These are phyloP conservation scores for Bonia amplexicaulis DNA, from an alignment of 176 grass and related monocot genomes.

Conservation along the genomic window DNA sequence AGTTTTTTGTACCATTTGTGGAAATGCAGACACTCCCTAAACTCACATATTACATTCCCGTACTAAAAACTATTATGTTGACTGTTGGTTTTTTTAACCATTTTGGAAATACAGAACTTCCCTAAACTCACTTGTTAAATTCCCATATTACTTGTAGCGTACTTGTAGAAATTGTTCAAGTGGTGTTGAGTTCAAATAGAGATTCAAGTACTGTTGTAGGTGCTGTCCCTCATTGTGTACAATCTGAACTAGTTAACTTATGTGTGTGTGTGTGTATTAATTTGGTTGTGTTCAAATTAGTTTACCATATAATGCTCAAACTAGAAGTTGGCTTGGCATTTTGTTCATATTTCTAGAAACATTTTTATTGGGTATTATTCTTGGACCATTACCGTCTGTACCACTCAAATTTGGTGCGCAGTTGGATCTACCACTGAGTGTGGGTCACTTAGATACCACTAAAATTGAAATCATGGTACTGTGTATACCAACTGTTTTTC, in stretches of 20 bases:
- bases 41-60: not conserved
- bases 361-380: not conserved
- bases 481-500: not conserved
- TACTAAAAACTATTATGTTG: conserved; percentile 15
- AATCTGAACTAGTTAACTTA: not conserved
- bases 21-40: not conserved
- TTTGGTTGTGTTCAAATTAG: not conserved
- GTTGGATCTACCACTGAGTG: not conserved
- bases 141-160: not conserved
- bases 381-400: not conserved
- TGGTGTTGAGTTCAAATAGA: not conserved
- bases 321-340: not conserved
- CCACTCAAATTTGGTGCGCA: not conserved
- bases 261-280: not conserved
- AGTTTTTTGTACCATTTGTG: not conserved
- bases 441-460: not conserved
- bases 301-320: not conserved
- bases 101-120: not conserved
- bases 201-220: not conserved
- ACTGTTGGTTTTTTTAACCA: not conserved
- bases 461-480: not conserved
- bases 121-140: not conserved
- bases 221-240: not conserved
- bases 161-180: not conserved
- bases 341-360: not conserved